Evolutionary conservation across 2,329 filamentous ascomycete species (phyloP).

Genomic region (Sclerotinia subarctica): DNA sequence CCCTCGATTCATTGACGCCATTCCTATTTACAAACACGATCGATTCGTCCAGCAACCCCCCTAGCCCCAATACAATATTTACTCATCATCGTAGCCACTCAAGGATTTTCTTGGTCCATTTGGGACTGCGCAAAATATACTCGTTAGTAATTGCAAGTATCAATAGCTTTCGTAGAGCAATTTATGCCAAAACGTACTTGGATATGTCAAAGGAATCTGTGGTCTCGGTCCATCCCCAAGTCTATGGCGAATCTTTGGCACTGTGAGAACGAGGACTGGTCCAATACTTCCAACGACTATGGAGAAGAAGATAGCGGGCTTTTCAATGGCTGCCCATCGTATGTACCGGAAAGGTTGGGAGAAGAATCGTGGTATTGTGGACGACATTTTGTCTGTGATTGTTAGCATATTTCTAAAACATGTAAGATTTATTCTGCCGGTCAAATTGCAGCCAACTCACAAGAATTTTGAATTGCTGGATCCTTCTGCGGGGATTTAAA

Average conservation of each 20-base stretch:
- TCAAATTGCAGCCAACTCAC: not conserved
- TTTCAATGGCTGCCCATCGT: constrained; percentile 82
- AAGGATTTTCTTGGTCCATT: constrained; percentile 57
- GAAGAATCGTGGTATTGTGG: constrained; percentile 74
- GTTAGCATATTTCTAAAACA: constrained; percentile 20
- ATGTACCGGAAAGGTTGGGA: constrained; percentile 77
- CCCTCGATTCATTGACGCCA: constrained; percentile 17
- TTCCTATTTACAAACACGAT: constrained; percentile 17
- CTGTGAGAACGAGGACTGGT: constrained; percentile 65
- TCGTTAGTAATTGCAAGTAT: constrained; percentile 27
- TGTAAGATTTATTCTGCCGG: not conserved
- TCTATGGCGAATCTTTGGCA: constrained; percentile 68
- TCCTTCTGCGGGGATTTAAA: constrained; percentile 1
- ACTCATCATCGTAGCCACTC: constrained; percentile 56
- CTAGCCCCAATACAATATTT: not conserved
- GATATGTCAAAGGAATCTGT: constrained; percentile 84
- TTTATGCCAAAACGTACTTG: constrained; percentile 61
- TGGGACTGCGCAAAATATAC: constrained; percentile 47
- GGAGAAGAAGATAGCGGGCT: constrained; percentile 89
- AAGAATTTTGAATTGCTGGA: constrained; percentile 1
- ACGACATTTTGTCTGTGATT: constrained; percentile 53
- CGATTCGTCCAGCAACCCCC: not conserved
- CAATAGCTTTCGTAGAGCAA: not conserved
- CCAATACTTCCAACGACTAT: constrained; percentile 69
- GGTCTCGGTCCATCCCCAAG: constrained; percentile 72